These are phyloP conservation scores for Trypanosoma platydactyli DNA, from an alignment of 208 protist genomes.

Conservation along the genomic window DNA sequence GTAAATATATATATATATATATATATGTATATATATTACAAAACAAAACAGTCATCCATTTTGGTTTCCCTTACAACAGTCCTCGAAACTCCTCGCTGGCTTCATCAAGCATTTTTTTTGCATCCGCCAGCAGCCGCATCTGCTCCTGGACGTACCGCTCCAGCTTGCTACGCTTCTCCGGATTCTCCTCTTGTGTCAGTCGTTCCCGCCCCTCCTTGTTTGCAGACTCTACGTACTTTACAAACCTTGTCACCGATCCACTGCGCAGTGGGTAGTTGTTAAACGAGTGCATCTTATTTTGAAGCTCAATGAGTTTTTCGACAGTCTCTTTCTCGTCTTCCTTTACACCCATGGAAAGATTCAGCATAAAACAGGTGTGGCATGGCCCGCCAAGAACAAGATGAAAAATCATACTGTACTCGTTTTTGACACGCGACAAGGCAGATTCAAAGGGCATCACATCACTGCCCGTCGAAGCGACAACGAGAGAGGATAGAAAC, in stretches of 20 bases:
- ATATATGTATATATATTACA: no score
- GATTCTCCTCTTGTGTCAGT: constrained; percentile 42
- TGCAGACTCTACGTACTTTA: constrained; percentile 60
- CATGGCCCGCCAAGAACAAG: constrained; percentile 69
- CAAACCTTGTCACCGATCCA: constrained; percentile 76
- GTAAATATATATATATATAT: background rate
- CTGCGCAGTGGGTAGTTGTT: constrained; percentile 76
- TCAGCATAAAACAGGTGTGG: constrained; percentile 72
- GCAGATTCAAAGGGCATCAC: constrained; percentile 50
- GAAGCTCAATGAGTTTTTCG: constrained; percentile 39
- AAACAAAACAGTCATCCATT: no score
- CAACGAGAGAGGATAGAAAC: constrained; percentile 67
- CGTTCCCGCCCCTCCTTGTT: constrained; percentile 43
- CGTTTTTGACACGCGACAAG: constrained; percentile 39
- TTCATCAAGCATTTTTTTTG: constrained; percentile 49
- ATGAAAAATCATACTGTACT: constrained; percentile 70
- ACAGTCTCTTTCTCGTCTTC: constrained; percentile 19
- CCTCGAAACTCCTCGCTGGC: constrained; percentile 10
- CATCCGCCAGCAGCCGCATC: constrained; percentile 43
- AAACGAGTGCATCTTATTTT: constrained; percentile 41
- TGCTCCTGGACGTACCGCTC: constrained; percentile 67
- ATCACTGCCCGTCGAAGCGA: constrained; percentile 57
- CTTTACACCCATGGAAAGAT: constrained; percentile 29
- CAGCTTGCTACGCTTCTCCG: constrained; percentile 40
- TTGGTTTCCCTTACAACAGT: background rate